Evolutionary conservation across 2,329 filamentous ascomycete genomes (phyloP).

Genomic region (Ophiostoma triangulosporum): DNA sequence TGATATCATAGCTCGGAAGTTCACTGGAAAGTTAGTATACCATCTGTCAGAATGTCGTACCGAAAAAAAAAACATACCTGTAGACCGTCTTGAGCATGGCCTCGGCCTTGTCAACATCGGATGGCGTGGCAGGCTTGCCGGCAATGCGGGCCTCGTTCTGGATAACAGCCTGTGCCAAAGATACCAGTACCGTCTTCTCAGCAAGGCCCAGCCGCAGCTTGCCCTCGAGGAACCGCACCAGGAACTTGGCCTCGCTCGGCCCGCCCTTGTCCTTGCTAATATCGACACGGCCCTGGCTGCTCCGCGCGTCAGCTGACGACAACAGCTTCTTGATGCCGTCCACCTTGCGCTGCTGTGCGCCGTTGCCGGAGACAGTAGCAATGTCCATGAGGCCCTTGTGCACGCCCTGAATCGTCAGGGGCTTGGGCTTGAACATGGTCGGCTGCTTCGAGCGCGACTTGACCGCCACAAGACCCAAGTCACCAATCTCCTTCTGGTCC

Average conservation of each 20-base stretch:
- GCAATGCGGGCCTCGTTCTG: slow-evolving; percentile 65
- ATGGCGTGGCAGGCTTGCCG: slow-evolving; percentile 55
- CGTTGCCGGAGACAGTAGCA: slow-evolving; percentile 73
- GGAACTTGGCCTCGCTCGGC: slow-evolving; percentile 85
- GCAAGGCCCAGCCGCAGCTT: slow-evolving; percentile 86
- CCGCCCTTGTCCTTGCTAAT: slow-evolving; percentile 88
- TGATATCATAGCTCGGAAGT: slow-evolving; percentile 86
- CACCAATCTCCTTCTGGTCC: slow-evolving; percentile 92
- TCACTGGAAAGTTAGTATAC: slow-evolving; percentile 35
- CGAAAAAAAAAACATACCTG: too few species aligned
- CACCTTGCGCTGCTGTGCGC: slow-evolving; percentile 81
- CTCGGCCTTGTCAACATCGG: slow-evolving; percentile 73
- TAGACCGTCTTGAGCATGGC: slow-evolving; percentile 80
- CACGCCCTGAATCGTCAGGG: slow-evolving; percentile 73
- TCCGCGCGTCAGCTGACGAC: slow-evolving; percentile 71
- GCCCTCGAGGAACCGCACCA: slow-evolving; percentile 85
- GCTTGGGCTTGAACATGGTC: slow-evolving; percentile 96
- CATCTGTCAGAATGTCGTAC: not conserved
- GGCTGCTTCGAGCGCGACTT: slow-evolving; percentile 92
- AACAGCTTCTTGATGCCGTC: slow-evolving; percentile 91
- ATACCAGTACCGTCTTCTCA: slow-evolving; percentile 82
- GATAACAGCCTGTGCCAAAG: slow-evolving; percentile 77
- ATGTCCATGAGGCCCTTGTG: slow-evolving; percentile 81
- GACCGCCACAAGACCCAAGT: slow-evolving; percentile 84
- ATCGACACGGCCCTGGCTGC: slow-evolving; percentile 65